A percentile compares a stretch with the other conserved stretches of the same genome.
phyloP scores from a whole-genome alignment of 495 filamentous ascomycete genomes.

The Coniosporium apollinis region DNA sequence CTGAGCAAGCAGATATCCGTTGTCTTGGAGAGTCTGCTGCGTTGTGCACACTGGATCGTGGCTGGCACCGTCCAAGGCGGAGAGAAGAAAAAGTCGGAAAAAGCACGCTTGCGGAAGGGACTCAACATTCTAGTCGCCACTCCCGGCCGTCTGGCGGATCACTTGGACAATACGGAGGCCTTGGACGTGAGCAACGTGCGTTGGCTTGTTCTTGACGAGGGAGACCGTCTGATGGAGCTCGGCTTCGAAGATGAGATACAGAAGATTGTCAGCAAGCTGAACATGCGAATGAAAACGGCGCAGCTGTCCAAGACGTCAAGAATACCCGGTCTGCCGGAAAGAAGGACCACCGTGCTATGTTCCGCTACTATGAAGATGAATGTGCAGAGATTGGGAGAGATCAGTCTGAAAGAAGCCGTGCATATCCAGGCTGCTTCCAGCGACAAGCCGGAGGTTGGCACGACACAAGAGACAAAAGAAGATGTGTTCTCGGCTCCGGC shows the following conservation, averaged over 20 bases:
- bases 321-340: conserved; percentile 43
- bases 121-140: conserved; percentile 92
- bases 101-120: conserved; percentile 79
- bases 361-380: conserved; percentile 96
- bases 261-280: conserved; percentile 64
- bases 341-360: conserved; percentile 77
- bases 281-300: conserved; percentile 27
- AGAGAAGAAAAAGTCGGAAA: conserved; percentile 94
- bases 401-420: conserved; percentile 82
- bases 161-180: conserved; percentile 77
- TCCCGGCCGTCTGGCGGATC: conserved; percentile 76
- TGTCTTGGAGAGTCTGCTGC: conserved; percentile 65
- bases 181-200: conserved; percentile 76
- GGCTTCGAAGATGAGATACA: conserved; percentile 84
- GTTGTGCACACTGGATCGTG: conserved; percentile 79
- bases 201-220: conserved; percentile 91
- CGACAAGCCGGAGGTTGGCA: conserved; percentile 29
- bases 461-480: conserved; percentile 25
- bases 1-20: conserved; percentile 80
- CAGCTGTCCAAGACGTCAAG: conserved; percentile 24
- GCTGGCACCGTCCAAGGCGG: conserved; percentile 85
- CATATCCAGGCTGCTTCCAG: conserved; percentile 57
- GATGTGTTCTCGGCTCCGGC: conserved; percentile 70
- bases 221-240: conserved; percentile 90
- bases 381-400: conserved; percentile 79